A percentile compares a stretch with the other conserved stretches of the same genome.
These are phyloP conservation scores for Paramyrothecium roridum DNA, from an alignment of 2,329 filamentous ascomycete genomes.

Conservation along the genomic window DNA sequence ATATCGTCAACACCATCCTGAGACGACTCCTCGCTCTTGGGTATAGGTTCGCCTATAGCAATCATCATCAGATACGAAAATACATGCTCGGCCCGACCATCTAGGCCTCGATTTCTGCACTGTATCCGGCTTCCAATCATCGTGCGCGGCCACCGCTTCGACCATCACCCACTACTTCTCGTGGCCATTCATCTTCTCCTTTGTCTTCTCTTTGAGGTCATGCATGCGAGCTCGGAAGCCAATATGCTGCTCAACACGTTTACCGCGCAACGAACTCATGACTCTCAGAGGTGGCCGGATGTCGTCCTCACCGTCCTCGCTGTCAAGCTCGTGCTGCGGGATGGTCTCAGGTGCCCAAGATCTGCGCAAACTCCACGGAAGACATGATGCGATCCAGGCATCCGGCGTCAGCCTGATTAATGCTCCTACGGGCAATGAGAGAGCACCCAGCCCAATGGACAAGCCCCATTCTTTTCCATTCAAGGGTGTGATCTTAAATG, in stretches of 20 bases:
- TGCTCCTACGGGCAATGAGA: slow-evolving; percentile 50
- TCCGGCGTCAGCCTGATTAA: slow-evolving; percentile 49
- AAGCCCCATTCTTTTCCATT: slow-evolving; percentile 53
- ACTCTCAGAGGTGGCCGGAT: slow-evolving; percentile 18
- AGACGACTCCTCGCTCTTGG: no score
- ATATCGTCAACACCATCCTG: no score
- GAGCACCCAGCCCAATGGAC: slow-evolving; percentile 18
- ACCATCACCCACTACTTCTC: slow-evolving; percentile 1
- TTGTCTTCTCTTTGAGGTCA: slow-evolving; percentile 20
- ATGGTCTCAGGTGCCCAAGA: not conserved
- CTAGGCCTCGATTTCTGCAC: no score
- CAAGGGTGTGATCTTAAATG: slow-evolving; percentile 43
- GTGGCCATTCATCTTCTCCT: slow-evolving; percentile 6
- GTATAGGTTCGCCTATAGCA: no score
- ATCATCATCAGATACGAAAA: no score
- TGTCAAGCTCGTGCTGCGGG: slow-evolving; percentile 1
- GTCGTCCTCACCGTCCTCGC: slow-evolving; percentile 17
- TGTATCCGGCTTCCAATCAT: no score
- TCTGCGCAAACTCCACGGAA: not conserved
- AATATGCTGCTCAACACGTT: slow-evolving; percentile 23
- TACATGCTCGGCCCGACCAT: no score
- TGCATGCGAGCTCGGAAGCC: slow-evolving; percentile 24
- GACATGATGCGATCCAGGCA: slow-evolving; percentile 24
- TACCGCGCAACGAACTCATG: slow-evolving; percentile 26
- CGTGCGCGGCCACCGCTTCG: no score